Conservation (phyloP, 208 protist genomes). For the Wallacemonas sp. region DNA sequence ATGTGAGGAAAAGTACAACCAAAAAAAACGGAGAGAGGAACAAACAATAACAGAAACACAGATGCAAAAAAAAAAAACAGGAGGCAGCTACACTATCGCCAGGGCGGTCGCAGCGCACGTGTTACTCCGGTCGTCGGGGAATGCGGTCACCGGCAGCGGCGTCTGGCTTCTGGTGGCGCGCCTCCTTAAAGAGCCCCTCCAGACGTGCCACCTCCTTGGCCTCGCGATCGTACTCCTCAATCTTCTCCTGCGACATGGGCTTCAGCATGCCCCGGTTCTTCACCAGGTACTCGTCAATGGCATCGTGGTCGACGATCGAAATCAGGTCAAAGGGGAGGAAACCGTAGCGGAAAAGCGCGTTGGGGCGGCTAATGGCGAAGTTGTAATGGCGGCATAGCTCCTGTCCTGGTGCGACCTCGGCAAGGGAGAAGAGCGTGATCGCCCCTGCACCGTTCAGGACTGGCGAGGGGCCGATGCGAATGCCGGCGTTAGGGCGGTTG, state of each 20-base stretch:
- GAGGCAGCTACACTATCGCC: neutral
- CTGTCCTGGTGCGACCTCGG: slow-evolving; percentile 65
- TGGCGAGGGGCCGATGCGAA: slow-evolving; percentile 65
- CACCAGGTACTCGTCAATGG: slow-evolving; percentile 68
- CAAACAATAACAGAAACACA: neutral
- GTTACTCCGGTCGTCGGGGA: slow-evolving; percentile 22
- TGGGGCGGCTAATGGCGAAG: slow-evolving; percentile 78
- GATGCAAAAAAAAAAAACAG: neutral
- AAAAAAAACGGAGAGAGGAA: no score
- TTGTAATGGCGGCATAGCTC: slow-evolving; percentile 93
- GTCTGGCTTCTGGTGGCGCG: slow-evolving; percentile 26
- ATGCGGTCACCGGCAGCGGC: slow-evolving; percentile 21
- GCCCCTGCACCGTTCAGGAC: slow-evolving; percentile 51
- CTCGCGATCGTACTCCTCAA: slow-evolving; percentile 29
- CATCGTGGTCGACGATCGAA: slow-evolving; percentile 86
- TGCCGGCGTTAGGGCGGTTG: slow-evolving; percentile 81
- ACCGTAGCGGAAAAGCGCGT: slow-evolving; percentile 88
- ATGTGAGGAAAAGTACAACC: no score
- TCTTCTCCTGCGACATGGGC: slow-evolving; percentile 58
- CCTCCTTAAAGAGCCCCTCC: slow-evolving; percentile 73
- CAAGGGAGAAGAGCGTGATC: slow-evolving; percentile 79
- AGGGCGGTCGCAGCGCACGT: no score
- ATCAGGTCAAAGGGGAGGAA: slow-evolving; percentile 92
- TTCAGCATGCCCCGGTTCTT: slow-evolving; percentile 64
- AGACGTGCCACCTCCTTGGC: slow-evolving; percentile 56